A percentile compares a stretch with the other conserved stretches of the same genome.
Evolutionary conservation across 495 filamentous ascomycete genomes (phyloP).

Genomic region (Aspergillus nidulans): DNA sequence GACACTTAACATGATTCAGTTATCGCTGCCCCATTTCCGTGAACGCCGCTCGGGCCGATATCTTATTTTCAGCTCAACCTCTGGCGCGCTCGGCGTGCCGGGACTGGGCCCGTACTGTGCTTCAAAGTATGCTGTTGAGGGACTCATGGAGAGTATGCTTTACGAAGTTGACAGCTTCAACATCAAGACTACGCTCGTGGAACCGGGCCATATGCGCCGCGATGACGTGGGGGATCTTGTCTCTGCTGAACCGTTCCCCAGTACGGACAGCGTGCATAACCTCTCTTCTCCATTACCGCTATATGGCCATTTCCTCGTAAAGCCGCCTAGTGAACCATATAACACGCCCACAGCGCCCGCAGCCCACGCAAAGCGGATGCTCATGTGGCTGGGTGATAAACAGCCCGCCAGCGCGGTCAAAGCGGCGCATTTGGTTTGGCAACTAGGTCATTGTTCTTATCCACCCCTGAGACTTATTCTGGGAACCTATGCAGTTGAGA

Average conservation of each 20-base stretch:
- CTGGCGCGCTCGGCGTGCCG: slow-evolving; percentile 83
- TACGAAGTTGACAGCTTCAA: slow-evolving; percentile 92
- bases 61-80: slow-evolving; percentile 88
- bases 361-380: slow-evolving; percentile 83
- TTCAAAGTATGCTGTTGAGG: slow-evolving; percentile 94
- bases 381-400: slow-evolving; percentile 90
- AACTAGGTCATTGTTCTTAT: slow-evolving; percentile 87
- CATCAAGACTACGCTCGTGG: slow-evolving; percentile 86
- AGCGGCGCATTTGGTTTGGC: slow-evolving; percentile 94
- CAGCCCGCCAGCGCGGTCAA: slow-evolving; percentile 91
- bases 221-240: slow-evolving; percentile 53
- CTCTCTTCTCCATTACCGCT: slow-evolving; percentile 57
- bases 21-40: slow-evolving; percentile 85
- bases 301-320: slow-evolving; percentile 90
- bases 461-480: slow-evolving; percentile 81
- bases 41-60: slow-evolving; percentile 70
- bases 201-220: slow-evolving; percentile 80
- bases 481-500: slow-evolving; percentile 92
- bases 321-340: slow-evolving; percentile 79
- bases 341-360: slow-evolving; percentile 70
- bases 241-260: slow-evolving; percentile 18
- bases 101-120: slow-evolving; percentile 93
- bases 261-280: slow-evolving; percentile 24
- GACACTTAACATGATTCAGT: slow-evolving; percentile 85
- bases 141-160: slow-evolving; percentile 88